These are phyloP conservation scores for Neonectria sp. DNA, from an alignment of 2,329 filamentous ascomycete genomes.

Conservation along the genomic window DNA sequence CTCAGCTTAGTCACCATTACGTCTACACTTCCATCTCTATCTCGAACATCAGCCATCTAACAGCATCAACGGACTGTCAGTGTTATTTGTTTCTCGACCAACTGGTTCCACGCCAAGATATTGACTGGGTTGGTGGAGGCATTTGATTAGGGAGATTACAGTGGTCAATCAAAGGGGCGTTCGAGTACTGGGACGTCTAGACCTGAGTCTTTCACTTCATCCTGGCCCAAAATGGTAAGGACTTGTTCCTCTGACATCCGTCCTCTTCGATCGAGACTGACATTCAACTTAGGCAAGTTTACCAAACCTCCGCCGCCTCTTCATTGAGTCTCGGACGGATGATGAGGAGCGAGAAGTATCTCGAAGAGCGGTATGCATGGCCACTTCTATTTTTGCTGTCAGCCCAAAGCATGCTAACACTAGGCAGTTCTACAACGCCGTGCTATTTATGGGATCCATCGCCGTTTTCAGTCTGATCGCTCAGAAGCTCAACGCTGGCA, in stretches of 20 bases:
- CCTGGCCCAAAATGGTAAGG: conserved; percentile 38
- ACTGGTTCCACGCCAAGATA: not conserved
- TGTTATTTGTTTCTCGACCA: conserved; percentile 4
- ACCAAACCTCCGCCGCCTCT: conserved; percentile 94
- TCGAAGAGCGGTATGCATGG: conserved; percentile 79
- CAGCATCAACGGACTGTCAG: conserved; percentile 27
- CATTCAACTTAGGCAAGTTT: conserved; percentile 76
- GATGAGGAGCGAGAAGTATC: conserved; percentile 96
- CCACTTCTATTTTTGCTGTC: not conserved
- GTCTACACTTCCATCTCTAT: not conserved
- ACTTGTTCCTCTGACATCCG: not conserved
- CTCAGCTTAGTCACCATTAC: conserved; percentile 44
- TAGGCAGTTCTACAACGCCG: conserved; percentile 93
- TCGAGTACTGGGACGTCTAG: not conserved
- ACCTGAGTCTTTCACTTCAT: not conserved
- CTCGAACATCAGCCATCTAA: conserved; percentile 9
- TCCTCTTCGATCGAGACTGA: conserved; percentile 8
- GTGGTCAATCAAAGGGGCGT: not conserved
- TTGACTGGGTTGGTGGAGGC: not conserved
- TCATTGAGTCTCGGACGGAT: conserved; percentile 94
- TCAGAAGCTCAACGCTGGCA: conserved; percentile 80
- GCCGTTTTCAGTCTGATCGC: conserved; percentile 94
- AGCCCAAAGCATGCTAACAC: conserved; percentile 27
- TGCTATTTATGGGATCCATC: conserved; percentile 96
- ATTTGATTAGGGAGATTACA: not conserved